These are phyloP conservation scores for Tolypocladium guangdongense DNA, from an alignment of 2,329 filamentous ascomycete species.

Conservation along the genomic window DNA sequence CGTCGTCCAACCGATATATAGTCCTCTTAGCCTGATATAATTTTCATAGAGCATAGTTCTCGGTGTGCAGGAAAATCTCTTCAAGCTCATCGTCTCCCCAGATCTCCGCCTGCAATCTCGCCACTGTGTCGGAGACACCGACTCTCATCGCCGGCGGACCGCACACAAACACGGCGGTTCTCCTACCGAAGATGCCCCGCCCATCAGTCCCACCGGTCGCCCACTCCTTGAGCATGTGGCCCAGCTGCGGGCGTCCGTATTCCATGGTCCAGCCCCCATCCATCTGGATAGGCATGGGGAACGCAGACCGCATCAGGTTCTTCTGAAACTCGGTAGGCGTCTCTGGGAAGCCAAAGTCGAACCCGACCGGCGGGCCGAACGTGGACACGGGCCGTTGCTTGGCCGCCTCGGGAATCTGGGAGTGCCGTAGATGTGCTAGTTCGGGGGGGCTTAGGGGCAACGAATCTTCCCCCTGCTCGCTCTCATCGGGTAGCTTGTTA, in stretches of 20 bases:
- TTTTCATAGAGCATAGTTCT: conserved; percentile 75
- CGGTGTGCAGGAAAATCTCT: conserved; percentile 88
- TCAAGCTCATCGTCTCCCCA: conserved; percentile 69
- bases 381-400: conserved; percentile 40
- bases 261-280: conserved; percentile 83
- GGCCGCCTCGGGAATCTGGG: conserved; percentile 22
- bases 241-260: conserved; percentile 81
- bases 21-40: neutral
- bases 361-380: conserved; percentile 50
- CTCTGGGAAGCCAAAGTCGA: conserved; percentile 71
- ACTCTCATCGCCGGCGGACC: conserved; percentile 80
- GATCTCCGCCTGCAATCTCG: conserved; percentile 69
- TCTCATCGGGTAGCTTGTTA: conserved; percentile 17
- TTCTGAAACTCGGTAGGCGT: conserved; percentile 84
- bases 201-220: conserved; percentile 59
- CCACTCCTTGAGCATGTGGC: conserved; percentile 76
- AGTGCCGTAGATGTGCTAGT: conserved; percentile 44
- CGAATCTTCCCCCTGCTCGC: conserved; percentile 10
- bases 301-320: conserved; percentile 82
- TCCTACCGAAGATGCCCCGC: conserved; percentile 60
- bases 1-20: neutral
- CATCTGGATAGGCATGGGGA: conserved; percentile 56
- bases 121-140: conserved; percentile 78
- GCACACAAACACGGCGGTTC: conserved; percentile 87
- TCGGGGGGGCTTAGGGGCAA: conserved; percentile 35